Percentiles rank a stretch among this genome's conserved stretches.
phyloP scores from a whole-genome alignment of 306 rosid species.

The Prinsepia uniflora region DNA sequence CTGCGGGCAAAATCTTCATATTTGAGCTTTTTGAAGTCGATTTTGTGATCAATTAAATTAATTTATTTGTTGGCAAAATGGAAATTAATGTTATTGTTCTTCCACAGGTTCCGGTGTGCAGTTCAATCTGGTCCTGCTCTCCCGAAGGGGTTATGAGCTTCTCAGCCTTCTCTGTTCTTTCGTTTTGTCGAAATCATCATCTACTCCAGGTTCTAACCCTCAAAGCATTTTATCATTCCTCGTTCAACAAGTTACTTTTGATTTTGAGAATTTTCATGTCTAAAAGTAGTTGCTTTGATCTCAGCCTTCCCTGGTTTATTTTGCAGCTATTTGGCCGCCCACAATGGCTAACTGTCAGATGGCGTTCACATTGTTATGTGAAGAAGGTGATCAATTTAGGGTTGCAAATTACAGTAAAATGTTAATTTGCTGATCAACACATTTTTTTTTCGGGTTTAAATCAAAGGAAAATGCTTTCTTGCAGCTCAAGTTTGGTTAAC shows the following conservation, averaged over 20 bases:
- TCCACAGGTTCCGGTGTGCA: conserved; percentile 73
- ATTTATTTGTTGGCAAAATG: conserved; percentile 1
- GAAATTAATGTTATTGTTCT: conserved; percentile 3
- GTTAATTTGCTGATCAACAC: background rate
- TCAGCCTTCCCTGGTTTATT: conserved; percentile 15
- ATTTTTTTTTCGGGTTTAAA: background rate
- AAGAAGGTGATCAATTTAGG: conserved; percentile 15
- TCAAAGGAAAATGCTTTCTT: background rate
- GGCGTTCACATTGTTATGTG: conserved; percentile 71
- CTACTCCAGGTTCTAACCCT: conserved; percentile 61
- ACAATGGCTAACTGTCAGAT: conserved; percentile 80
- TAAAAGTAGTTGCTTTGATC: background rate
- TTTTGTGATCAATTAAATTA: background rate
- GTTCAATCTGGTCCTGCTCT: conserved; percentile 87
- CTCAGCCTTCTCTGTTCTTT: conserved; percentile 79
- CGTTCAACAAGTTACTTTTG: too few relatives aligned
- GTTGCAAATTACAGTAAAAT: background rate
- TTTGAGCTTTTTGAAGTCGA: background rate
- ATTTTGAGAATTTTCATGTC: background rate
- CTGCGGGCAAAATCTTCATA: background rate
- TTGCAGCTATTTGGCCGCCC: conserved; percentile 81
- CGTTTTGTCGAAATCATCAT: conserved; percentile 80
- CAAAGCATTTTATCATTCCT: background rate
- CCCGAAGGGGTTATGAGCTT: conserved; percentile 73
- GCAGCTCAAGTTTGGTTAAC: background rate